Evolutionary conservation across 2,329 filamentous ascomycete genomes (phyloP).

Genomic region (Penicillium capsulatum): DNA sequence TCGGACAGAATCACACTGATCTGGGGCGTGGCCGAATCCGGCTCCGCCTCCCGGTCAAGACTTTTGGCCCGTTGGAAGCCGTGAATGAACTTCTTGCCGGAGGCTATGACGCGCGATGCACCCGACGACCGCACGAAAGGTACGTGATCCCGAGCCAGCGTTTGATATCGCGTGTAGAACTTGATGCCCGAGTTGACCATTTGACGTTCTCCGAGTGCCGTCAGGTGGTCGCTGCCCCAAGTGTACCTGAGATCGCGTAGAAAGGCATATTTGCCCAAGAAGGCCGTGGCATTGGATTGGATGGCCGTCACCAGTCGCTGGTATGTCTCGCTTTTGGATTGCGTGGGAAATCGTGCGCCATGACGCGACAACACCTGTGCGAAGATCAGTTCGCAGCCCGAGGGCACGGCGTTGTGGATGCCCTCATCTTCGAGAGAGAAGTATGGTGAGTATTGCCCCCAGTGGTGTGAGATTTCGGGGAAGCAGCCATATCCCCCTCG

Average conservation of each 20-base stretch:
- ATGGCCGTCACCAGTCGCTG: conserved; percentile 61
- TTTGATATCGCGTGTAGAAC: conserved; percentile 69
- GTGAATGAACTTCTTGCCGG: conserved; percentile 68
- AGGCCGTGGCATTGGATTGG: conserved; percentile 54
- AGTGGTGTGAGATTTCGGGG: conserved; percentile 59
- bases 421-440: conserved; percentile 61
- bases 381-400: conserved; percentile 70
- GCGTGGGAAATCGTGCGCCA: conserved; percentile 76
- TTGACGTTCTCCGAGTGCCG: conserved; percentile 62
- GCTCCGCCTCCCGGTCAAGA: conserved; percentile 37
- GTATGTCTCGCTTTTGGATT: conserved; percentile 62
- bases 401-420: conserved; percentile 58
- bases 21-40: conserved; percentile 48
- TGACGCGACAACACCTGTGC: conserved; percentile 79
- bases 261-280: conserved; percentile 63
- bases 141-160: conserved; percentile 53
- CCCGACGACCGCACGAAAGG: conserved; percentile 72
- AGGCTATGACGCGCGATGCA: conserved; percentile 67
- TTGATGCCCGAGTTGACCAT: conserved; percentile 70
- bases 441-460: conserved; percentile 87
- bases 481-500: conserved; percentile 60
- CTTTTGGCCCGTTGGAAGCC: conserved; percentile 63
- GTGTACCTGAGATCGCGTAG: conserved; percentile 67
- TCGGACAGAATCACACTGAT: conserved; percentile 70
- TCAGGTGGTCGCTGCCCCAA: conserved; percentile 66